phyloP scores from a whole-genome alignment of 257 asterid genomes.

The Catharanthus roseus region DNA sequence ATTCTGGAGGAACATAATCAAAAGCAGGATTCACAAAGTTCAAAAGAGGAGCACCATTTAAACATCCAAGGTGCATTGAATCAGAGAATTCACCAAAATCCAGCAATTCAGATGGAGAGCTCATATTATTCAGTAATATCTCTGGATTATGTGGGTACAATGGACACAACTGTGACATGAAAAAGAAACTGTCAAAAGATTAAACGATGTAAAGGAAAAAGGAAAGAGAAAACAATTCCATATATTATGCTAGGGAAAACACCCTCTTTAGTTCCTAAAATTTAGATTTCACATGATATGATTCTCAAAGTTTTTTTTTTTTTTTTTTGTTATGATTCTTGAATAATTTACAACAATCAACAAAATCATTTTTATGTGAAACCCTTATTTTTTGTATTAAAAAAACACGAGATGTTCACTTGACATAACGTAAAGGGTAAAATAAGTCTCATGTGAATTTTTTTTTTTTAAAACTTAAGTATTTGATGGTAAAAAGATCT shows the following conservation, averaged over 20 bases:
- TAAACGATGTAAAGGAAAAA: neutral
- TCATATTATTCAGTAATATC: conserved; percentile 67
- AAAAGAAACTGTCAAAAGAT: conserved; percentile 11
- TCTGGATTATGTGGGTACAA: conserved; percentile 91
- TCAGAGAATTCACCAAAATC: conserved; percentile 86
- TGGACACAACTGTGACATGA: conserved; percentile 60
- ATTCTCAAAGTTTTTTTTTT: too few species aligned
- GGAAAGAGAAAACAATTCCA: neutral
- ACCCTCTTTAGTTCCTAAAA: too few species aligned
- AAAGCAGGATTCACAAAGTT: conserved; percentile 84
- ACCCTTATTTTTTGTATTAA: too few species aligned
- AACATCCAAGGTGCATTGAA: conserved; percentile 40
- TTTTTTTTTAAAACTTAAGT: too few species aligned
- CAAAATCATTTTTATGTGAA: too few species aligned
- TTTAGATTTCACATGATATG: too few species aligned
- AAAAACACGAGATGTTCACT: too few species aligned
- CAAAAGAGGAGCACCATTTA: conserved; percentile 38
- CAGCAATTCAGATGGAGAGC: conserved; percentile 79
- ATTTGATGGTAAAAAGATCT: too few species aligned
- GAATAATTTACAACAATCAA: too few species aligned
- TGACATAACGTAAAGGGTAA: too few species aligned
- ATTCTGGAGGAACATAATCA: conserved; percentile 84
- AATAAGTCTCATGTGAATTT: too few species aligned
- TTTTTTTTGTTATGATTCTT: too few species aligned
- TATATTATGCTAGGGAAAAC: neutral